Conservation (phyloP, 768 basidiomycete species). For the Mycena venus region DNA sequence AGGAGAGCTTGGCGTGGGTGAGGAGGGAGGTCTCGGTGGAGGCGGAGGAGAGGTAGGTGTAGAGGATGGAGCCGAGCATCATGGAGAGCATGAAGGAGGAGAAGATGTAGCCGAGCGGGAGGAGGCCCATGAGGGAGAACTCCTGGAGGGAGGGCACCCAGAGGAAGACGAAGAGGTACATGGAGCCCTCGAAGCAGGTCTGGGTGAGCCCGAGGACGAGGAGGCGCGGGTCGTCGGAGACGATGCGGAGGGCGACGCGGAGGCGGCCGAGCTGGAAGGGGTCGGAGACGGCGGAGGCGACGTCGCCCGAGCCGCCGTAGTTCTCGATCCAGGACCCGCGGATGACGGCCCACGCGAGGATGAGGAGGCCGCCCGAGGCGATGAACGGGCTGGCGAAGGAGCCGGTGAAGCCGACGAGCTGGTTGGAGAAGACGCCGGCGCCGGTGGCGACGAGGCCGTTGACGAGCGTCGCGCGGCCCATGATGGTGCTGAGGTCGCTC, state of each 20-base stretch:
- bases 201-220: slow-evolving; percentile 79
- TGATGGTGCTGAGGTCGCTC: slow-evolving; percentile 73
- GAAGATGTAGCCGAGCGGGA: slow-evolving; percentile 86
- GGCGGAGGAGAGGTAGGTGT: slow-evolving; percentile 52
- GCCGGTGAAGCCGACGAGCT: slow-evolving; percentile 64
- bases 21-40: slow-evolving; percentile 55
- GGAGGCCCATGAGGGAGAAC: slow-evolving; percentile 54
- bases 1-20: slow-evolving; percentile 76
- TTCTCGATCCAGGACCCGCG: slow-evolving; percentile 76
- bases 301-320: slow-evolving; percentile 58
- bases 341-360: slow-evolving; percentile 70
- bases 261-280: slow-evolving; percentile 68
- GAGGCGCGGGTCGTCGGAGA: slow-evolving; percentile 68
- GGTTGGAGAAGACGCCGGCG: slow-evolving; percentile 77
- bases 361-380: slow-evolving; percentile 69
- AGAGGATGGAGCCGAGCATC: slow-evolving; percentile 84
- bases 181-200: slow-evolving; percentile 87
- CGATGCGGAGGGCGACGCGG: slow-evolving; percentile 68
- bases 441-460: slow-evolving; percentile 80
- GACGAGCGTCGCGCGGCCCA: slow-evolving; percentile 80
- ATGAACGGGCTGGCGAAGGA: slow-evolving; percentile 77
- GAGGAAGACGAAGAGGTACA: slow-evolving; percentile 89
- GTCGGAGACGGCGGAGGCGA: slow-evolving; percentile 40
- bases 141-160: slow-evolving; percentile 87
- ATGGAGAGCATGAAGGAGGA: slow-evolving; percentile 86